Base-by-base conservation (phyloP, 2,329 filamentous ascomycete genomes). In the Ascosphaera aggregata region DNA sequence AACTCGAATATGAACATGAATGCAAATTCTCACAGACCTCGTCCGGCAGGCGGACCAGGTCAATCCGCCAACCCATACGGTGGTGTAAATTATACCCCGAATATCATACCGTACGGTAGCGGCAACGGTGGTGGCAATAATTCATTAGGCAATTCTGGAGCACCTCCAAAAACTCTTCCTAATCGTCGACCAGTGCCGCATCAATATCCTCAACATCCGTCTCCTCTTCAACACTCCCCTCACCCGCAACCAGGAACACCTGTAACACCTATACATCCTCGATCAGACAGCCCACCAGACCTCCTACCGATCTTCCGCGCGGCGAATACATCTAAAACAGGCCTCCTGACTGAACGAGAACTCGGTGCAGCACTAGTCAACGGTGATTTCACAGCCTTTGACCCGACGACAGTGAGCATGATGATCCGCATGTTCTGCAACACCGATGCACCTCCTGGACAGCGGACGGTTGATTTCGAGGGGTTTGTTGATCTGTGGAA, bases 401-500 rank as follows among this genome's bases (percentile, higher is more conserved):
- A 98, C 58, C 69, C 75, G 3, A 80, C 93, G 49, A 98, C 89
- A 1, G 85, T 95, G 46, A 78, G 78, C 52, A 93, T 95, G 81
- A 94, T 98, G 85, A 94, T 98, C 48, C 79, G 85, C 53, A 95
- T 98, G 89, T 98, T 98, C 60, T n/a, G n/a, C n/a, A 86, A 95
- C 61, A 80, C 78, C 42, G 80, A 94, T 59, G n/a, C n/a, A n/a
- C n/a, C n/a, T n/a, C n/a, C n/a, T n/a, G 77, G 80, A 48, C 79
- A 71, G 44, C 84, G 85, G 39, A 80, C 78, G 11, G 91, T 98
- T 55, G 84, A 79, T 43, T 95, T 93, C 56, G 76, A 89, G 46
- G 89, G 95, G 59, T 98, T 98, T 58, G 91, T 85, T 54, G 86
- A 82, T 15, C 66, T 98, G 17, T 98, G 89, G 89, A 81, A 80